Evolutionary conservation across 2,329 filamentous ascomycete species (phyloP), one percentile per base, ranked within the genome.

Genomic region (Rhinocladiella similis): DNA sequence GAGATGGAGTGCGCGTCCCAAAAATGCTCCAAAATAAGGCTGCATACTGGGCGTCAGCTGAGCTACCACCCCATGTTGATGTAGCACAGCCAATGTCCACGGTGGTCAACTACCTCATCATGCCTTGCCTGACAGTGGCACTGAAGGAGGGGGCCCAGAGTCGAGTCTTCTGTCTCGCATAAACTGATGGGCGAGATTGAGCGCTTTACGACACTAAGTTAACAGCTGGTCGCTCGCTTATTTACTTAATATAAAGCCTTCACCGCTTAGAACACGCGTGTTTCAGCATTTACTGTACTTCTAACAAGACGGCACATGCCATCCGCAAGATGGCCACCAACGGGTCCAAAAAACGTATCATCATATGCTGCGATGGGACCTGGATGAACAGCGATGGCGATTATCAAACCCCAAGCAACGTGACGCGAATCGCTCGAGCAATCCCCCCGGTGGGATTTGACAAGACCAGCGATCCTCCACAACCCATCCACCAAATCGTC

Each of bases 321-420:
- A 33, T 33, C 10, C 29, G 10, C 29, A 33, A 12, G 29, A 51
- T 56, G 57, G 49, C 57, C 29, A 42, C 50, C 20, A 22, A 25
- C 46, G 50, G 35, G 2, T 47, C 50, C 3, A 57, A 33, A 47
- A 71, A 71, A 38, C 67, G 69, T 27, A 68, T 71, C 33, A 63
- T 71, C 33, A 63, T 70, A 36, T 69, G 66, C 57, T 71, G 69
- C 45, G 69, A 71, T 51, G 69, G 69, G 27, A 71, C 69, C 16
- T 70, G 69, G 68, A 65, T 69, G 51, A 52, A 63, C 56, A 60
- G 65, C n/a, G 68, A 68, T 20, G 68, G 68, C 13, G 50, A 68
- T 33, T 66, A 64, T 39, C 67, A 68, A 18, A 64, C 68, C 10
- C 67, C 69, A 9, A 67, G 64, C 5, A 70, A 71, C 27, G 65